Evolutionary conservation across 1,139 yeast genomes (phyloP), one percentile per base, ranked within the genome.

Genomic region (Sugiyamaella grinbergsii): DNA sequence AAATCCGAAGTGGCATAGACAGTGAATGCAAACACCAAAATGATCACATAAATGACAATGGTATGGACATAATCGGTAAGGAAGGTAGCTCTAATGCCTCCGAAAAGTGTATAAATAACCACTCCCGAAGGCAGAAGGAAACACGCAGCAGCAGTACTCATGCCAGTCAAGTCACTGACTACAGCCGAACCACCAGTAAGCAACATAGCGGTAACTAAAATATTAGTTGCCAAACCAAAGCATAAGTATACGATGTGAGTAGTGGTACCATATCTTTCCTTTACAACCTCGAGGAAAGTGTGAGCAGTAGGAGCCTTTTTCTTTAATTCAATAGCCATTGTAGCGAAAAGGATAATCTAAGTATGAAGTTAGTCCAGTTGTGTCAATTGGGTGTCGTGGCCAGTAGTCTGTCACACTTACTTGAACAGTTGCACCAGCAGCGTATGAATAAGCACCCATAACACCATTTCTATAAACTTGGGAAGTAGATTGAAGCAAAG

Each of bases 71-170:
- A 90, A 68, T 89, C 97, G 5, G 96, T 88, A 63, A 89, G 72
- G 69, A 89, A 87, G 3, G 96, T 89, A 22, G 96, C 95, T 67
- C 85, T 88, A 62, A 90, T 79, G 62, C 96, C 96, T 55, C 96
- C 96, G 59, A 86, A 85, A 51, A 88, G 70, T 2, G 96, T 89
- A 70, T 88, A 89, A 40, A 86, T 70, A 34, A 87, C 82, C 43
- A 87, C 95, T 57, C 95, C 95, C 26, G 89, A 71, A 2, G 96
- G 96, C 47, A 89, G 74, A 50, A 89, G 71, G 68, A 86, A 83
- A 68, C 89, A 81, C 1, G 90, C 87, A 11, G 96, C 96, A 22
- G 82, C 84, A 5, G 83, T 78, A 65, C 82, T 74, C 90, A 89
- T 87, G 1, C 95, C 96, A 3, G 96, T 87, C 15, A 56, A 47